phyloP scores from a whole-genome alignment of 306 rosid species.

The Inga oerstediana region DNA sequence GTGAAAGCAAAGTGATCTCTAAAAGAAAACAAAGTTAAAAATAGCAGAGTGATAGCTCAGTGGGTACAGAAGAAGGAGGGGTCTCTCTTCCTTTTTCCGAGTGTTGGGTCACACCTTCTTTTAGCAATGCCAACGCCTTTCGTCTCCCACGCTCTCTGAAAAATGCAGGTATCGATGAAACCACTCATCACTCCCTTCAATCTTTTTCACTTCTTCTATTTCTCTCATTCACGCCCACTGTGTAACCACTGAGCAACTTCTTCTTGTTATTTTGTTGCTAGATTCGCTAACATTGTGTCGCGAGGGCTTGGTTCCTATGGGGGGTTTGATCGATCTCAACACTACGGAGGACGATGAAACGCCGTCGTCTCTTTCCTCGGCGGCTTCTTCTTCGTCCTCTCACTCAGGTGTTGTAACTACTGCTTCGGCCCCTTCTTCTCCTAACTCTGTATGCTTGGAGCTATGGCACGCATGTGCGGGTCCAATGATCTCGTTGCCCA shows the following conservation, averaged over 20 bases:
- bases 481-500: constrained; percentile 86
- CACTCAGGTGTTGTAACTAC: constrained; percentile 45
- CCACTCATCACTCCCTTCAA: constrained; percentile 34
- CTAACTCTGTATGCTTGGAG: constrained; percentile 72
- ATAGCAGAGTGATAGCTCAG: constrained; percentile 43
- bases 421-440: constrained; percentile 36
- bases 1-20: constrained; percentile 28
- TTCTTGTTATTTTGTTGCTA: neutral
- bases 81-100: constrained; percentile 48
- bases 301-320: constrained; percentile 33
- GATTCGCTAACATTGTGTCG: constrained; percentile 15
- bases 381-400: constrained; percentile 44
- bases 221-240: neutral
- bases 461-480: constrained; percentile 99
- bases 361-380: constrained; percentile 56
- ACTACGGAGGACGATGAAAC: constrained; percentile 89
- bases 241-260: constrained; percentile 23
- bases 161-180: constrained; percentile 61
- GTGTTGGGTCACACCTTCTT: constrained; percentile 57
- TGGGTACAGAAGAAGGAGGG: constrained; percentile 31
- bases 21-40: constrained; percentile 40
- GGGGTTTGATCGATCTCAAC: constrained; percentile 96
- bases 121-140: constrained; percentile 65
- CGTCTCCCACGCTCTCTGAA: constrained; percentile 42
- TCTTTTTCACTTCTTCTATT: constrained; percentile 24